phyloP scores from a whole-genome alignment of 2,329 filamentous ascomycete species.

The Diaporthe caulivora region DNA sequence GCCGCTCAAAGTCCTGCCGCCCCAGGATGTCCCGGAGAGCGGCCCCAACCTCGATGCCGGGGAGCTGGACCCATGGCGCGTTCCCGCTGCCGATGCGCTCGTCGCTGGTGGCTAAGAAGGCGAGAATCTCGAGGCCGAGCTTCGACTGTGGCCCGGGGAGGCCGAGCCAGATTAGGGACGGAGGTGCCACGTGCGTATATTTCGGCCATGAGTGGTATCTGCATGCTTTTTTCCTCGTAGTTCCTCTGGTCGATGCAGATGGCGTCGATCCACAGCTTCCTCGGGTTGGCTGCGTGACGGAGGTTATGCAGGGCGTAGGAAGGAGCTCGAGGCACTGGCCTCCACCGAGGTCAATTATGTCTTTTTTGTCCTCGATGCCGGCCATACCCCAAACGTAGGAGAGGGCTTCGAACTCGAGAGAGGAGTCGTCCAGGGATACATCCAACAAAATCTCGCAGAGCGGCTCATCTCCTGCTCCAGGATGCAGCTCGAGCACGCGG shows the following conservation, averaged over 20 bases:
- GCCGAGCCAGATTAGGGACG: neutral
- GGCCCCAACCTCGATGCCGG: neutral
- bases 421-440: neutral
- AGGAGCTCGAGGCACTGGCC: neutral
- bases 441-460: neutral
- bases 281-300: neutral
- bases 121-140: neutral
- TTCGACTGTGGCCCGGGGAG: neutral
- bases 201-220: neutral
- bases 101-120: neutral
- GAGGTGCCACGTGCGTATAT: neutral
- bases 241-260: neutral
- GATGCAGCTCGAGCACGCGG: constrained; percentile 10
- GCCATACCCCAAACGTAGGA: neutral
- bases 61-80: neutral
- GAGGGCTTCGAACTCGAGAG: neutral
- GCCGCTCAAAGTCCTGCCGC: constrained; percentile 35
- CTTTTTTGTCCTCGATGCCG: too few relatives aligned
- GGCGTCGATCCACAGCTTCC: constrained; percentile 3
- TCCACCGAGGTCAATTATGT: neutral
- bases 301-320: neutral
- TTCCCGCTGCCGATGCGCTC: neutral
- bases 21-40: neutral
- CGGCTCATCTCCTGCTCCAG: neutral
- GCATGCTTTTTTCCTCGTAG: neutral